A percentile compares a stretch with the other conserved stretches of the same genome.
Conservation (phyloP, 352 stramenopile genomes). For the Pythium biforme region DNA sequence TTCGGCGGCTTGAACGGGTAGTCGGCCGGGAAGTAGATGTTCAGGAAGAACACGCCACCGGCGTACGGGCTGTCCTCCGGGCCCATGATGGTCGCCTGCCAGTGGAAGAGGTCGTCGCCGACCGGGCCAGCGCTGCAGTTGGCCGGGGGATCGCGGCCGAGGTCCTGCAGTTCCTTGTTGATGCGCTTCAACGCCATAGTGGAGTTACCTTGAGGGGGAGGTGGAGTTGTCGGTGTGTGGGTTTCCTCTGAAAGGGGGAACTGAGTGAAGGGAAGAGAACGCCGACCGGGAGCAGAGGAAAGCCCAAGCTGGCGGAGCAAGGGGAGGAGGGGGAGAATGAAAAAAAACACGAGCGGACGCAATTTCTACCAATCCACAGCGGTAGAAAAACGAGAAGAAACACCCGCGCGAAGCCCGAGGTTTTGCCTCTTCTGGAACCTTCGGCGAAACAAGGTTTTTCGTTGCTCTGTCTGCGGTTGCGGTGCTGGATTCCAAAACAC, state of each 20-base stretch:
- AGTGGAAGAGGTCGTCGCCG: conserved; percentile 98
- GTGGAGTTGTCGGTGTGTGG: conserved; percentile 8
- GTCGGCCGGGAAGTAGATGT: conserved; percentile 99
- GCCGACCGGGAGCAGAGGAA: background rate
- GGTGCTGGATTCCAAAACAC: conserved; percentile 6
- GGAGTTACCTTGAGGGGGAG: background rate
- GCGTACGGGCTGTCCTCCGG: conserved; percentile 98
- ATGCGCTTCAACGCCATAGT: conserved; percentile 93
- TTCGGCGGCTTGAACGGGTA: conserved; percentile 99
- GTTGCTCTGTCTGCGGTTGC: background rate
- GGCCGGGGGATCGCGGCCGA: conserved; percentile 94
- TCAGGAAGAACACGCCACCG: conserved; percentile 98
- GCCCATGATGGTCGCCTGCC: conserved; percentile 97
- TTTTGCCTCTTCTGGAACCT: conserved; percentile 34
- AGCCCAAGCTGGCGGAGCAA: background rate
- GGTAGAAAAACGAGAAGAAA: conserved; percentile 27
- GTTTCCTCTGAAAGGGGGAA: conserved; percentile 31
- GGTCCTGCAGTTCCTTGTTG: conserved; percentile 95
- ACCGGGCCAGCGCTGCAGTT: conserved; percentile 98
- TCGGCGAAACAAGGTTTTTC: conserved; percentile 26
- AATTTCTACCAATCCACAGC: conserved; percentile 20
- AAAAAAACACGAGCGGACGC: background rate
- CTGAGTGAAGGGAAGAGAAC: conserved; percentile 28
- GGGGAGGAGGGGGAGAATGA: conserved; percentile 8
- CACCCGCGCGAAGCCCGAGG: conserved; percentile 15